Percentiles rank a stretch among this genome's conserved stretches.
Evolutionary conservation across 2,329 filamentous ascomycete species (phyloP).

Genomic region (Fusarium tupiense): DNA sequence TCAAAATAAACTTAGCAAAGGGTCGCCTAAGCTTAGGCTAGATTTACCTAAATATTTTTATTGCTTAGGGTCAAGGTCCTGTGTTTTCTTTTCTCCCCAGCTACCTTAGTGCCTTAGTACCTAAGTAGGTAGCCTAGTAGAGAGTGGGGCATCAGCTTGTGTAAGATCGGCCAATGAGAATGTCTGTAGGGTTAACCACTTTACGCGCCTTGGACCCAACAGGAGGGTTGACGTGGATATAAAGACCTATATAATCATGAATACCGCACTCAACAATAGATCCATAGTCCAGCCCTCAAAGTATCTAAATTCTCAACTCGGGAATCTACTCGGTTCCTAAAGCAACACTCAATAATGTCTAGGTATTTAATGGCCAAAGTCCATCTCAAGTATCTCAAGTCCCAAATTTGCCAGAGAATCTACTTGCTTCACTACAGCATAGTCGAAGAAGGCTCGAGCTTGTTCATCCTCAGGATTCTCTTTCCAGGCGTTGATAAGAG

Average conservation of each 20-base stretch:
- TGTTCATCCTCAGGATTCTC: constrained; percentile 52
- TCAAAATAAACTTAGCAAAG: too few species aligned
- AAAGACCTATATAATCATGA: neutral
- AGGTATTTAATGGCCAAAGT: constrained; percentile 46
- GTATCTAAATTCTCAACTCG: neutral
- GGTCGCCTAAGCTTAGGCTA: too few species aligned
- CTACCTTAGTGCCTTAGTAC: too few species aligned
- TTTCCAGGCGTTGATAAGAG: constrained; percentile 56
- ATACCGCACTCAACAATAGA: neutral
- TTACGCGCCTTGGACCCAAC: neutral
- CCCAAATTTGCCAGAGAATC: constrained; percentile 58
- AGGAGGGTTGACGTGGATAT: neutral
- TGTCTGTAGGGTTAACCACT: neutral
- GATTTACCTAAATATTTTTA: too few species aligned
- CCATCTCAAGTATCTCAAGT: constrained; percentile 53
- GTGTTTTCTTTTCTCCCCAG: too few species aligned
- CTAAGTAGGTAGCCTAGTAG: neutral
- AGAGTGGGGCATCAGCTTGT: neutral
- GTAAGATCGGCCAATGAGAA: neutral
- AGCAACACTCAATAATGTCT: too few species aligned
- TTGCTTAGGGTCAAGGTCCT: too few species aligned
- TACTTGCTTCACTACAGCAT: constrained; percentile 59
- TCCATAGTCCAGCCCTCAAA: neutral
- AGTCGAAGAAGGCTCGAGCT: constrained; percentile 59
- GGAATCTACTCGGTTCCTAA: neutral